These are phyloP conservation scores for Golubevia sp. DNA, from an alignment of 1,284 basidiomycete genomes.

Conservation along the genomic window DNA sequence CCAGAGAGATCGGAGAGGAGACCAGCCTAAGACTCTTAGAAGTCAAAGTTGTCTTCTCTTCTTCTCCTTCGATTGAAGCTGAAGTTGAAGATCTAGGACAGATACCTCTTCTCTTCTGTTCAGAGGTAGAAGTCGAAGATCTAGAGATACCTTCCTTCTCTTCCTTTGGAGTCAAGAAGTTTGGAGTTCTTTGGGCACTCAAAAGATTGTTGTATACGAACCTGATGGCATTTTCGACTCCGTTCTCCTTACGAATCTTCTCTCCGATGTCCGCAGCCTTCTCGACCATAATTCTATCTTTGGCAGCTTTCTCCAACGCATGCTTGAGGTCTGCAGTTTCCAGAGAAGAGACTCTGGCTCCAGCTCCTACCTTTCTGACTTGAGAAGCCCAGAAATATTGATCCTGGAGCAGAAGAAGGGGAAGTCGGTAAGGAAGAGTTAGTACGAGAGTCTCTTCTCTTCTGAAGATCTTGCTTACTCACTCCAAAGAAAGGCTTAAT, in stretches of 20 bases:
- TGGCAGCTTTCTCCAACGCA: constrained; percentile 29
- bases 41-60: too few species aligned
- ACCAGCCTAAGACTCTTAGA: too few species aligned
- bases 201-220: constrained; percentile 24
- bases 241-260: constrained; percentile 43
- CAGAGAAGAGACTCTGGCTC: neutral
- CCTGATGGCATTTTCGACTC: constrained; percentile 34
- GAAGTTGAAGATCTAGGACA: too few species aligned
- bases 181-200: neutral
- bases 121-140: too few species aligned
- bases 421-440: neutral
- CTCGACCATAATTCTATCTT: constrained; percentile 38
- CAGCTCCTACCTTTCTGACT: neutral
- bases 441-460: constrained; percentile 1
- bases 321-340: constrained; percentile 15
- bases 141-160: too few species aligned
- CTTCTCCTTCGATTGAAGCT: too few species aligned
- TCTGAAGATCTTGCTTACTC: neutral
- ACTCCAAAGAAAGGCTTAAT: constrained; percentile 56
- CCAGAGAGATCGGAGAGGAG: too few species aligned
- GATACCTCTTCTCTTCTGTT: too few species aligned
- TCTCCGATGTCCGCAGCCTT: constrained; percentile 43
- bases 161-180: too few species aligned
- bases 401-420: neutral
- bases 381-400: constrained; percentile 52